Percentiles rank a stretch among this genome's conserved stretches.
Conservation (phyloP, 225 moss, liverwort and hornwort species). For the Pseudoscleropodium purum region DNA sequence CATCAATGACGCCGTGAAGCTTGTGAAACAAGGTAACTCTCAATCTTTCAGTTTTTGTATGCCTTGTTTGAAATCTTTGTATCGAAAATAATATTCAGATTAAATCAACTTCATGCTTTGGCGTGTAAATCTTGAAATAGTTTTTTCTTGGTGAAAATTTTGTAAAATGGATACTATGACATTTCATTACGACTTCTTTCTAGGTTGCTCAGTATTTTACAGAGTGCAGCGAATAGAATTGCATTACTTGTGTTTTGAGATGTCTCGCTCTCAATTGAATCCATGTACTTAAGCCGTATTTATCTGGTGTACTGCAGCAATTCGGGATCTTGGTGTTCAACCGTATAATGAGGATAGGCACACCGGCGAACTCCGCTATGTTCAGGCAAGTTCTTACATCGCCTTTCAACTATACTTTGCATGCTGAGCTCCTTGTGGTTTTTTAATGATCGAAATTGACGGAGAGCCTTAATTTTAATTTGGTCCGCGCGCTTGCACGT, state of each 20-base stretch:
- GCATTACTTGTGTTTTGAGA: neutral
- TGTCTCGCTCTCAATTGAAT: neutral
- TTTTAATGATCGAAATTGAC: neutral
- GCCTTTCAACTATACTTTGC: neutral
- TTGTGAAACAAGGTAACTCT: constrained; percentile 73
- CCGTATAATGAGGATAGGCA: constrained; percentile 74
- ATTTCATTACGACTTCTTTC: neutral
- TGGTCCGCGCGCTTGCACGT: neutral
- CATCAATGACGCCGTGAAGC: constrained; percentile 75
- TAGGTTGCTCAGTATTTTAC: neutral
- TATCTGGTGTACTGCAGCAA: constrained; percentile 42
- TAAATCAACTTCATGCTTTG: neutral
- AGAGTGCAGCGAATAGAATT: neutral
- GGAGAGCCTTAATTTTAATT: neutral
- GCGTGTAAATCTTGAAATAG: neutral
- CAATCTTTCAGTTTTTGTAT: neutral
- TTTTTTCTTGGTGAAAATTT: neutral
- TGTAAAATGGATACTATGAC: neutral
- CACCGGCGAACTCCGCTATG: constrained; percentile 76
- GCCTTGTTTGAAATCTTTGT: neutral
- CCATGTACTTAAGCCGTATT: neutral
- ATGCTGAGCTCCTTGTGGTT: neutral
- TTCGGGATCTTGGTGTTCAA: constrained; percentile 53
- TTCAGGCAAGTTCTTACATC: constrained; percentile 46
- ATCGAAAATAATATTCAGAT: neutral